These are phyloP conservation scores for Ceratobasidium sp. DNA, from an alignment of 1,284 basidiomycete species.

Conservation along the genomic window DNA sequence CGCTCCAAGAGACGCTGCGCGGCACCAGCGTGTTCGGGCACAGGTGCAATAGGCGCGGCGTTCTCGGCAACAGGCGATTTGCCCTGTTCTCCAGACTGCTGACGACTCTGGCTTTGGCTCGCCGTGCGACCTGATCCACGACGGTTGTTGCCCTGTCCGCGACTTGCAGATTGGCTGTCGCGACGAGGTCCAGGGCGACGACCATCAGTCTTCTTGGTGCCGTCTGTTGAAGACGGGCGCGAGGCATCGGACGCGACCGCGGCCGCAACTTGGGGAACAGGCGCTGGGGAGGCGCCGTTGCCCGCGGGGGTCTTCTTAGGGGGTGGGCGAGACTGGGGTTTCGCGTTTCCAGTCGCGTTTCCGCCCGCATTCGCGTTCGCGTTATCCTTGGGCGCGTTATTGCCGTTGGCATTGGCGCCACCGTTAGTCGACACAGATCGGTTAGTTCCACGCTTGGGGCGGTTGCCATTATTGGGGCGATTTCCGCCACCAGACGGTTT, in stretches of 20 bases:
- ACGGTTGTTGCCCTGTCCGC: constrained; percentile 43
- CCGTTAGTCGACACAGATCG: constrained; percentile 28
- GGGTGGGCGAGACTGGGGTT: constrained; percentile 33
- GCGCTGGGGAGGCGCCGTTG: constrained; percentile 43
- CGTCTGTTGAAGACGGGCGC: constrained; percentile 50
- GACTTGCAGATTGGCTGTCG: constrained; percentile 41
- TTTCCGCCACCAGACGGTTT: constrained; percentile 42
- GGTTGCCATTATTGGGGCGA: constrained; percentile 27
- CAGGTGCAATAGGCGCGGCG: constrained; percentile 50
- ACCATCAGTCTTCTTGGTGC: constrained; percentile 44
- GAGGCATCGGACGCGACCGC: constrained; percentile 46
- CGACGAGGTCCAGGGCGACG: constrained; percentile 39
- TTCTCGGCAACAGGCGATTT: constrained; percentile 46
- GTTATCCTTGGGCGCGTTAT: constrained; percentile 39
- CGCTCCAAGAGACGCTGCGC: constrained; percentile 77
- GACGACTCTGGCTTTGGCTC: constrained; percentile 44
- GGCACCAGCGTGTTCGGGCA: constrained; percentile 78
- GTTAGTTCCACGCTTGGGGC: constrained; percentile 31
- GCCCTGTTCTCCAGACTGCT: constrained; percentile 45
- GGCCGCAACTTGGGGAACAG: constrained; percentile 45
- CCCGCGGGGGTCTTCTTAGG: constrained; percentile 42
- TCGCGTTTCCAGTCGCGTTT: constrained; percentile 35
- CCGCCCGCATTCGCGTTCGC: constrained; percentile 6
- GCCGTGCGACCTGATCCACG: constrained; percentile 31
- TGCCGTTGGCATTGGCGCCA: constrained; percentile 36